Base-by-base conservation (phyloP, 768 basidiomycete species). In the Rhizopogon vinicolor region DNA sequence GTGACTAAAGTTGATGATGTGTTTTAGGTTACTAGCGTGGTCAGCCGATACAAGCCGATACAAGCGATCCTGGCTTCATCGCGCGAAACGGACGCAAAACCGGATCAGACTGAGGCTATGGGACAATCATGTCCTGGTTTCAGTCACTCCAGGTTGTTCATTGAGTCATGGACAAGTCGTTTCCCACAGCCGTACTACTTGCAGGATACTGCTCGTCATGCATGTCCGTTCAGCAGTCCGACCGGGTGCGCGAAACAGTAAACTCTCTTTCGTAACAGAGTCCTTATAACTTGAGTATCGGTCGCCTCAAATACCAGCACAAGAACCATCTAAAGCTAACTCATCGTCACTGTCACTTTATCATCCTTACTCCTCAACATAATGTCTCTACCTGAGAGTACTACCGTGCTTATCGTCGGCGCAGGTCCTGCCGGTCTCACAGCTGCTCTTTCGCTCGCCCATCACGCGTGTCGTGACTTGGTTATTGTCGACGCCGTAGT, bases 361-460 rank as follows among this genome's bases (percentile, higher is more conserved):
- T 29, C 28, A 29, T n/a, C n/a, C 9, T 10, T 44, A 45, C 16
- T 45, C 44, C 14, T 31, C 28, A 16, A n/a, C 5, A 31, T 10
- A 46, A 45, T 46, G 44, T 46, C 44, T 31, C 44, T 46, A 5
- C 44, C 29, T 3, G 29, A 46, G n/a, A 31, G 31, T n/a, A 29
- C 78, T 7, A 74, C 74, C 25, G 64, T 81, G 29, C 74, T 81
- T 50, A 71, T 83, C 28, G 75, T 82, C 10, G 80, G 79, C 29
- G 78, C 77, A 19, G 80, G 81, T 16, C 80, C 80, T 29, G 61
- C 72, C 0, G 81, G 81, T 7, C 74, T 82, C 50, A 68, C 76
- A 0, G 65, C 72, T 41, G 80, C 80, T 19, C 61, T 81, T n/a
- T 74, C 79, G n/a, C 74, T 82, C 7, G 62, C 68, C 12, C 67